Conservation (phyloP, 1,139 yeast species). For the Taiozyma sp. region DNA sequence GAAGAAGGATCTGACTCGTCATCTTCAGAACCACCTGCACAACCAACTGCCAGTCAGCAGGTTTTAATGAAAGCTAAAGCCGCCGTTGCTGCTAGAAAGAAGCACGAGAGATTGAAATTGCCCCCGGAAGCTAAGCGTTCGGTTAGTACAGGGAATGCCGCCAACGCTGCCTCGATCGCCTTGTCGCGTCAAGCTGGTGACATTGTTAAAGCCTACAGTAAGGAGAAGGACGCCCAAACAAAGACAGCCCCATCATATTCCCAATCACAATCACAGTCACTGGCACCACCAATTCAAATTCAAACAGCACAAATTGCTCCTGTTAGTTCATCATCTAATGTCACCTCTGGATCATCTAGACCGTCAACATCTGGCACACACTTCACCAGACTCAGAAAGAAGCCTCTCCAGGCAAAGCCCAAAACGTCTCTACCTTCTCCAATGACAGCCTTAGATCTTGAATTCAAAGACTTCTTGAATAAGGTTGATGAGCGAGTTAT, state of each 20-base stretch:
- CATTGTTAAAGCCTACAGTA: slow-evolving; percentile 18
- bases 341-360: background rate
- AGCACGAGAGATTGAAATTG: slow-evolving; percentile 18
- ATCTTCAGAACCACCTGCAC: slow-evolving; percentile 12
- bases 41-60: slow-evolving; percentile 24
- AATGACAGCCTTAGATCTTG: slow-evolving; percentile 53
- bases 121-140: slow-evolving; percentile 13
- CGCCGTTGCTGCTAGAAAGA: slow-evolving; percentile 23
- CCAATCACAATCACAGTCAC: background rate
- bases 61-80: slow-evolving; percentile 21
- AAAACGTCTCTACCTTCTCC: slow-evolving; percentile 26
- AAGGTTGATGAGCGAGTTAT: slow-evolving; percentile 68
- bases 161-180: slow-evolving; percentile 31
- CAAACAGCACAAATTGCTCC: slow-evolving; percentile 12
- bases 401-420: background rate
- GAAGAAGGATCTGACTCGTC: slow-evolving; percentile 7
- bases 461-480: slow-evolving; percentile 57
- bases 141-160: slow-evolving; percentile 25
- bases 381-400: background rate
- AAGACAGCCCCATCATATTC: background rate
- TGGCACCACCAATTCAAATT: slow-evolving; percentile 2
- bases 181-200: slow-evolving; percentile 24
- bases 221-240: slow-evolving; percentile 9
- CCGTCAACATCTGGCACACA: slow-evolving; percentile 1
- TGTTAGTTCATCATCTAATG: slow-evolving; percentile 10